phyloP scores from a whole-genome alignment of 805 yeast genomes.

The Pichia deserticola region DNA sequence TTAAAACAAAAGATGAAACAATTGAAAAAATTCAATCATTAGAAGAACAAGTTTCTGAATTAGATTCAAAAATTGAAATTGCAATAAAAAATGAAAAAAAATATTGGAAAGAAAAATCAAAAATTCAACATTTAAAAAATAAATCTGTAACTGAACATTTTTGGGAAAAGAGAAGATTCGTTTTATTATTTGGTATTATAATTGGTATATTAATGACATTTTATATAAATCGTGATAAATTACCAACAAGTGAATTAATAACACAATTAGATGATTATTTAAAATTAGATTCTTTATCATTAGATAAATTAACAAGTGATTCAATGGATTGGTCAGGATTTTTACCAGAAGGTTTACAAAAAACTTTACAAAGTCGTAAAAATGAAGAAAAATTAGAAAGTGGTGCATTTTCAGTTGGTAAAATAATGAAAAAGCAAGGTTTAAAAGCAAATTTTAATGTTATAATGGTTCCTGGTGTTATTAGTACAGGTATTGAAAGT shows the following conservation, averaged over 20 bases:
- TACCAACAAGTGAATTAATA: slow-evolving; percentile 32
- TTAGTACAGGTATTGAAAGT: slow-evolving; percentile 88
- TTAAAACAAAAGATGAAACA: slow-evolving; percentile 2
- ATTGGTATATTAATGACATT: slow-evolving; percentile 62
- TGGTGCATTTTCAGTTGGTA: slow-evolving; percentile 87
- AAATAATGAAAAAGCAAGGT: slow-evolving; percentile 43
- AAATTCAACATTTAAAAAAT: not conserved
- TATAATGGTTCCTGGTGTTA: slow-evolving; percentile 92
- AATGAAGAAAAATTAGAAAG: slow-evolving; percentile 46
- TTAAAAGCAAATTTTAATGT: slow-evolving; percentile 65
- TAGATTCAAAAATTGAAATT: slow-evolving; percentile 4
- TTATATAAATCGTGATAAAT: slow-evolving; percentile 41
- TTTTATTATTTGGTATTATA: slow-evolving; percentile 53
- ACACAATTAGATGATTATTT: slow-evolving; percentile 44
- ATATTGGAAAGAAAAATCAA: not conserved
- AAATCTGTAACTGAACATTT: slow-evolving; percentile 8
- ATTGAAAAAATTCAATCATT: slow-evolving; percentile 4
- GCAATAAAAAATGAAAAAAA: not conserved
- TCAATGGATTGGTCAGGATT: slow-evolving; percentile 63
- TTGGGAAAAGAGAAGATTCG: slow-evolving; percentile 14
- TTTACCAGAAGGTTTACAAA: slow-evolving; percentile 59
- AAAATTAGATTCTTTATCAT: slow-evolving; percentile 46
- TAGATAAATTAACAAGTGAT: slow-evolving; percentile 54
- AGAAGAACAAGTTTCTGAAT: slow-evolving; percentile 4
- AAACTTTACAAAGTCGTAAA: slow-evolving; percentile 51